Evolutionary conservation across 805 yeast genomes (phyloP), one percentile per base, ranked within the genome.

Genomic region (Wickerhamiella sergipiensis): DNA sequence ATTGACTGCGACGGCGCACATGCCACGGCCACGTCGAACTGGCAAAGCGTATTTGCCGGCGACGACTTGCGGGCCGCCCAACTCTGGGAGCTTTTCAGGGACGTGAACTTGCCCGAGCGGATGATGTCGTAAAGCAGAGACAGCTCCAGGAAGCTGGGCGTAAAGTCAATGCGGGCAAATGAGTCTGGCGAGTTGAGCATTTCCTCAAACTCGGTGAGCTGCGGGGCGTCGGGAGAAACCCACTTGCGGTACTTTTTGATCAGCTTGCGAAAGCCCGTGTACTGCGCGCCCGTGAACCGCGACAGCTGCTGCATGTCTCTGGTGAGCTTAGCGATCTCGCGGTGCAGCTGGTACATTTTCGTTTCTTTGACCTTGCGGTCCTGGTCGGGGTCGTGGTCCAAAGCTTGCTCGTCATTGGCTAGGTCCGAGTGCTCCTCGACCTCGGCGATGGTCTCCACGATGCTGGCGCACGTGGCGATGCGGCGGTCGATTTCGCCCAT

Each of bases 261-360:
- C 47, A 85, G 73, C 66, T 85, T 85, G 54, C 81, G 72, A 47
- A 83, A 71, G 4, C 71, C 94, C 2, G 86, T 79, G 59, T 81
- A 80, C 61, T 85, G 95, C 7, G 85, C 74, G 21, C 81, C 67
- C 15, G 84, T 76, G 61, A 82, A 85, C 54, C 86, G 72, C n/a
- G 85, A 73, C 46, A 85, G 67, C 54, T 80, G 76, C 58, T 81
- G 85, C 24, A 83, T 67, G 45, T 78, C 81, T 17, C 59, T 67
- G 51, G 74, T 75, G 44, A 72, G 73, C 54, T 56, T 67, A 47
- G 60, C 71, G 61, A 68, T 71, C 60, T 69, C 78, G 40, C 59
- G 61, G 31, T 59, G 62, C 19, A 67, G 58, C 45, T 60, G 57
- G 55, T 53, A 59, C 39, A 59, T 39, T 13, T 24, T 24, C 5